phyloP scores from a whole-genome alignment of 352 stramenopile species.

The Phytopythium ostracodes region DNA sequence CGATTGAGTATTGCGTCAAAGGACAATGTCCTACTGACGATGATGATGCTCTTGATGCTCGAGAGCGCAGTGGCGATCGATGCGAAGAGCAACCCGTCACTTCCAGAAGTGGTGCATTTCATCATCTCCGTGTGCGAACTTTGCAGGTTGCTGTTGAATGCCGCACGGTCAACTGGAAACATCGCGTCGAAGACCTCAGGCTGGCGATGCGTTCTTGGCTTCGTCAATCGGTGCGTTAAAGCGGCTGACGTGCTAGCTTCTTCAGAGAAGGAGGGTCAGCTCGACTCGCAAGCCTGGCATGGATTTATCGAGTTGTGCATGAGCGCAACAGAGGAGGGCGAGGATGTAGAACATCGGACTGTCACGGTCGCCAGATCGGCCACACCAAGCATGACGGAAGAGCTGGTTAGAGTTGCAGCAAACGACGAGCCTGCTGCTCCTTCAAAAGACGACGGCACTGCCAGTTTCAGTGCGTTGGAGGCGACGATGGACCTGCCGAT shows the following conservation, averaged over 20 bases:
- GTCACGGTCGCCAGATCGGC: neutral
- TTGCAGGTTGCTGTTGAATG: neutral
- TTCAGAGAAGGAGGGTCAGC: neutral
- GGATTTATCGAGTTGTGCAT: conserved; percentile 3
- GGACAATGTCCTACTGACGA: neutral
- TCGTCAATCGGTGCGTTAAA: conserved; percentile 2
- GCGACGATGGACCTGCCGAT: neutral
- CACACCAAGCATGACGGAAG: neutral
- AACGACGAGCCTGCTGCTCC: too few relatives aligned
- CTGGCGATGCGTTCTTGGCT: neutral
- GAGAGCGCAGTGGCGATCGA: conserved; percentile 5
- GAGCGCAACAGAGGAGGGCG: neutral
- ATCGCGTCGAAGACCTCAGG: neutral
- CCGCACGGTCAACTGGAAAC: neutral
- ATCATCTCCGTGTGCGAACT: neutral
- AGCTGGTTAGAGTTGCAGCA: neutral
- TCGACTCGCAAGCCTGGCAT: conserved; percentile 4
- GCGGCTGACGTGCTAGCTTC: neutral
- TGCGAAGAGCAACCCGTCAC: conserved; percentile 6
- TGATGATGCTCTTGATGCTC: conserved; percentile 1
- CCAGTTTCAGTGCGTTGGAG: neutral
- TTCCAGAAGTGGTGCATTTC: neutral
- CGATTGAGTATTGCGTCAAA: neutral
- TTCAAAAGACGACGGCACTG: neutral
- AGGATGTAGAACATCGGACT: neutral